Percentiles rank a stretch among this genome's conserved stretches.
Conservation (phyloP, 73 alveolate species). For the Tetrahymena thermophila region DNA sequence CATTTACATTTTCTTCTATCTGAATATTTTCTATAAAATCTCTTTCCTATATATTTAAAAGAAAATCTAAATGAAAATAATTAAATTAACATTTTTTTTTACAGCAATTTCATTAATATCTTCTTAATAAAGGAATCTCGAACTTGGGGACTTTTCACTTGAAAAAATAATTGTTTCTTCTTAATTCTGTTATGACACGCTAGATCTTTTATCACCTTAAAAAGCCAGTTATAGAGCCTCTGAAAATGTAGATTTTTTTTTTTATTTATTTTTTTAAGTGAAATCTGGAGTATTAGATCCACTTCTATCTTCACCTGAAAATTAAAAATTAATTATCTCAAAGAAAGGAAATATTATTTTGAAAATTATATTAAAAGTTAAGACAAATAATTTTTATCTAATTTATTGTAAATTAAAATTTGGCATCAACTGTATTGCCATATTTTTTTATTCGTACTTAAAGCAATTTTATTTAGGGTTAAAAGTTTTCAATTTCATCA, state of each 20-base stretch:
- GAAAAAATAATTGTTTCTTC: neutral
- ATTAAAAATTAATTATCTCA: neutral
- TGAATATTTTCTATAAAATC: neutral
- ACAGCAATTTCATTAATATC: neutral
- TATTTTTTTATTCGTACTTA: no score
- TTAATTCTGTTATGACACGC: neutral
- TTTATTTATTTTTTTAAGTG: neutral
- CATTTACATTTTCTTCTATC: neutral
- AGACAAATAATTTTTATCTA: no score
- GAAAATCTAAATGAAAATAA: neutral
- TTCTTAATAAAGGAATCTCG: neutral
- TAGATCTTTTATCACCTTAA: neutral
- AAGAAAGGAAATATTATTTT: no score
- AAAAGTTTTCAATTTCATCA: no score
- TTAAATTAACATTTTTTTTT: neutral
- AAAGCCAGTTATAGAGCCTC: neutral
- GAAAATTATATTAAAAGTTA: no score
- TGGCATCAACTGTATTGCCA: no score
- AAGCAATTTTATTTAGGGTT: no score
- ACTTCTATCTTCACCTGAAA: neutral
- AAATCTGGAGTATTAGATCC: neutral
- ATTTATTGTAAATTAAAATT: no score
- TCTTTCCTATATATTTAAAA: neutral
- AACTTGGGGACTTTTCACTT: neutral
- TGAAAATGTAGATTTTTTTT: neutral